Evolutionary conservation across 164 flowering plant species (phyloP), one percentile per base, ranked within the genome.

Genomic region (Liriodendron chinense): DNA sequence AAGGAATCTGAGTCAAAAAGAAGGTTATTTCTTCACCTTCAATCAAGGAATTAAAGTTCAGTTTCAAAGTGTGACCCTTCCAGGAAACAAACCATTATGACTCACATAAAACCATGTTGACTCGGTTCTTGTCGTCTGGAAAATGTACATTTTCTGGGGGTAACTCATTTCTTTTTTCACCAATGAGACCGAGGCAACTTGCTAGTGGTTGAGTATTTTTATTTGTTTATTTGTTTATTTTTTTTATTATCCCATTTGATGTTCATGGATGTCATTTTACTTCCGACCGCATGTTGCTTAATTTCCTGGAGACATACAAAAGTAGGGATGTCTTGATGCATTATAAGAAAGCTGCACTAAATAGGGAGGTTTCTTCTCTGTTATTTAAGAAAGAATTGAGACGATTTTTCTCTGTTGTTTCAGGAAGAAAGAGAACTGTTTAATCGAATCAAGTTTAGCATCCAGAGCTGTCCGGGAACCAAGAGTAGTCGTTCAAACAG

Each of bases 401-500:
- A 47, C 12, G 8, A 10, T 25, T 16, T 24, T 74, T 50, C 53
- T 49, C 23, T 26, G n/a, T 16, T 43, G 20, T 56, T 56, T 20
- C 87, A 91, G 97, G 87, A 87, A 83, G 83, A 86, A 72, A 74
- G 93, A 90, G 13, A 82, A 72, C 71, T 85, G 75, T 78, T 77
- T 82, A 70, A 72, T 78, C 68, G 95, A 89, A 72, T 48, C 89
- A 72, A 83, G 48, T 78, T 28, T 89, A 78, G 69, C 83, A 56
- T 83, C 94, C 20, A 86, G 98, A 77, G 84, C 89, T 73, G 80
- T 80, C 20, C 89, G 93, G 71, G 97, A 91, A 82, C 92, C 93
- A 78, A 82, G 94, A 83, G 90, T 94, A 1, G 91, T 94, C 18
- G 88, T 92, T 73, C 94, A 91, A 76, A 85, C 89, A 43, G 92